Evolutionary conservation across 768 basidiomycete genomes (phyloP).

Genomic region (Zangia roseola): DNA sequence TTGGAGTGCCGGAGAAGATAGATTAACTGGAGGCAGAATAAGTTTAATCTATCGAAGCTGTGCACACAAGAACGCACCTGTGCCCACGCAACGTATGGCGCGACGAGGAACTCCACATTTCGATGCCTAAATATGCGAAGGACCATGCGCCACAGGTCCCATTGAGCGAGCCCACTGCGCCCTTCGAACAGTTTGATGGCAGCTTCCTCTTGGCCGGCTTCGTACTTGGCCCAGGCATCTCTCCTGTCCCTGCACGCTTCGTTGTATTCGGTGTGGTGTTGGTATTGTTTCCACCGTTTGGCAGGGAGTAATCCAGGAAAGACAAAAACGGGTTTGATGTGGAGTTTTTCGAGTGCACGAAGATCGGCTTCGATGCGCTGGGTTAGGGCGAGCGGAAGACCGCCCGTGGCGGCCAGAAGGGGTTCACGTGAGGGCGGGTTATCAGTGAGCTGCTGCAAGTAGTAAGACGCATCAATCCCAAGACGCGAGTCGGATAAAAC

Average conservation of each 20-base stretch:
- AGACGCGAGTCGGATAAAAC: conserved; percentile 88
- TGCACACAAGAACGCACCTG: conserved; percentile 61
- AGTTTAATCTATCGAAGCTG: background rate
- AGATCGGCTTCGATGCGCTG: conserved; percentile 90
- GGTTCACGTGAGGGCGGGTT: conserved; percentile 81
- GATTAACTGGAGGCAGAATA: conserved; percentile 61
- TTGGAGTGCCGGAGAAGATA: conserved; percentile 94
- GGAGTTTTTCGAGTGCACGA: conserved; percentile 82
- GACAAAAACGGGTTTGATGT: conserved; percentile 98
- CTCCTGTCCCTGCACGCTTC: conserved; percentile 75
- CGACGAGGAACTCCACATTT: conserved; percentile 93
- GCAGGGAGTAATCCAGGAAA: conserved; percentile 87
- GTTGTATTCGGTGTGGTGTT: conserved; percentile 52
- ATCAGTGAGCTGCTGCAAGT: conserved; percentile 77
- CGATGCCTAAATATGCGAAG: conserved; percentile 91
- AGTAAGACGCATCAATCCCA: conserved; percentile 94
- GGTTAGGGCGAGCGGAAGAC: conserved; percentile 85
- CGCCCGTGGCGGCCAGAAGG: conserved; percentile 91
- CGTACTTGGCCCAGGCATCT: conserved; percentile 93
- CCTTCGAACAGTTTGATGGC: conserved; percentile 84
- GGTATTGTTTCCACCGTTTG: conserved; percentile 59
- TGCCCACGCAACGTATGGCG: conserved; percentile 93
- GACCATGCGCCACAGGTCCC: conserved; percentile 94
- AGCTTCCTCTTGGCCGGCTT: conserved; percentile 85
- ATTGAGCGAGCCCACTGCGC: conserved; percentile 67